A percentile compares a stretch with the other conserved stretches of the same genome.
These are phyloP conservation scores for Venustampulla echinocandica DNA, from an alignment of 495 filamentous ascomycete genomes.

Conservation along the genomic window DNA sequence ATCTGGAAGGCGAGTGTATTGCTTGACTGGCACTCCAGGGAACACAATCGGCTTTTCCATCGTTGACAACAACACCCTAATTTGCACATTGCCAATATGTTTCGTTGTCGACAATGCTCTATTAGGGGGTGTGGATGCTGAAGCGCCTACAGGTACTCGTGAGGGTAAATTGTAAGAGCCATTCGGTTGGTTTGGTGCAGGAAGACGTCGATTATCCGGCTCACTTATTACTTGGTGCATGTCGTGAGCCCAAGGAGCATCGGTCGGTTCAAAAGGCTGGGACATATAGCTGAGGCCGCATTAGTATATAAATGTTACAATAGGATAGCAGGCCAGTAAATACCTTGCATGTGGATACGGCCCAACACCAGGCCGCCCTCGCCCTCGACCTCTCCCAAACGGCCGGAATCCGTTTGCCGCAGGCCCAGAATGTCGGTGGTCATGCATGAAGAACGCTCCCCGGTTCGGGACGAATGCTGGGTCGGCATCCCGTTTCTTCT, in stretches of 20 bases:
- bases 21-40: conserved; percentile 63
- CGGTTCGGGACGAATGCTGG: conserved; percentile 92
- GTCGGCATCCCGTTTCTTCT: conserved; percentile 77
- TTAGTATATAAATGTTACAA: conserved; percentile 3
- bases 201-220: conserved; percentile 14
- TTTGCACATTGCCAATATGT: conserved; percentile 67
- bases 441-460: conserved; percentile 94
- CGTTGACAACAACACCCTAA: conserved; percentile 68
- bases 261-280: conserved; percentile 46
- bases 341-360: conserved; percentile 54
- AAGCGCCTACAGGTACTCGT: conserved; percentile 30
- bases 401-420: conserved; percentile 69
- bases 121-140: conserved; percentile 47
- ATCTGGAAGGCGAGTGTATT: conserved; percentile 88
- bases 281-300: conserved; percentile 16
- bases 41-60: conserved; percentile 66
- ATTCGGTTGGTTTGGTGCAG: conserved; percentile 32
- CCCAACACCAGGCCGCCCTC: conserved; percentile 42
- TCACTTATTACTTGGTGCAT: conserved; percentile 77
- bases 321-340: conserved; percentile 19
- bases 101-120: conserved; percentile 48
- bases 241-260: conserved; percentile 84
- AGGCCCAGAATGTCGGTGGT: conserved; percentile 70
- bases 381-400: conserved; percentile 52
- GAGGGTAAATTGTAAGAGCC: conserved; percentile 29